phyloP scores from a whole-genome alignment of 2,329 filamentous ascomycete species.

The Diaporthe capsici region DNA sequence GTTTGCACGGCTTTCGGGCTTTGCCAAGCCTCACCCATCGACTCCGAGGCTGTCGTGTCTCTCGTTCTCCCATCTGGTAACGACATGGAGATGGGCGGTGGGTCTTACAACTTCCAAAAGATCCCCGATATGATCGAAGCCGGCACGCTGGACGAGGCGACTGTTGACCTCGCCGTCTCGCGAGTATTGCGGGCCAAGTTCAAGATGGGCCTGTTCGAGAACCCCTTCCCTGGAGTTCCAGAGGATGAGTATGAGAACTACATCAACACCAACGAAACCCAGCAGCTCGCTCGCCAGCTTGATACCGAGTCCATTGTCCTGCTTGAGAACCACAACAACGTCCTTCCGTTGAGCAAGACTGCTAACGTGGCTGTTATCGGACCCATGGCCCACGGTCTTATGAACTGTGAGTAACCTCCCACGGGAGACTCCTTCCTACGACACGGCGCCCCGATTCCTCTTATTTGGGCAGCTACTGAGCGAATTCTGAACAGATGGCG shows the following conservation, averaged over 20 bases:
- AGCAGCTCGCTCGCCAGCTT: slow-evolving; percentile 72
- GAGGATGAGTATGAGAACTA: slow-evolving; percentile 67
- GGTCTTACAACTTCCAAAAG: slow-evolving; percentile 77
- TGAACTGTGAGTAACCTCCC: slow-evolving; percentile 63
- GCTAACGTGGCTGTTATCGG: slow-evolving; percentile 82
- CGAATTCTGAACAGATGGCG: slow-evolving; percentile 68
- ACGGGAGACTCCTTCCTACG: not conserved
- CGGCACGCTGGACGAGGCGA: slow-evolving; percentile 70
- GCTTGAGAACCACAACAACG: slow-evolving; percentile 69
- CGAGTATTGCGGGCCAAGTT: slow-evolving; percentile 79
- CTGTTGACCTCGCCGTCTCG: slow-evolving; percentile 77
- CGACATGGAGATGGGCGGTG: slow-evolving; percentile 83
- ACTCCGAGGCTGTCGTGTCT: slow-evolving; percentile 73
- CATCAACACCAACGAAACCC: slow-evolving; percentile 73
- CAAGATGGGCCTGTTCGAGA: slow-evolving; percentile 78
- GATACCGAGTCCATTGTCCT: slow-evolving; percentile 75
- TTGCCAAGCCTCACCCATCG: slow-evolving; percentile 71
- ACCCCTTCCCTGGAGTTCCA: slow-evolving; percentile 73
- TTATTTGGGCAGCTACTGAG: not conserved
- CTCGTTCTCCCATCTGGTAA: slow-evolving; percentile 76
- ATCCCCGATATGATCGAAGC: slow-evolving; percentile 75
- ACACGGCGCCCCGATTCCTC: not conserved
- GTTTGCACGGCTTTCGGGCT: slow-evolving; percentile 75
- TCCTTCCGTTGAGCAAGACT: slow-evolving; percentile 70
- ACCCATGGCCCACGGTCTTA: slow-evolving; percentile 79